Evolutionary conservation across 495 filamentous ascomycete genomes (phyloP), one percentile per base, ranked within the genome.

Genomic region (Ramalina intermedia): DNA sequence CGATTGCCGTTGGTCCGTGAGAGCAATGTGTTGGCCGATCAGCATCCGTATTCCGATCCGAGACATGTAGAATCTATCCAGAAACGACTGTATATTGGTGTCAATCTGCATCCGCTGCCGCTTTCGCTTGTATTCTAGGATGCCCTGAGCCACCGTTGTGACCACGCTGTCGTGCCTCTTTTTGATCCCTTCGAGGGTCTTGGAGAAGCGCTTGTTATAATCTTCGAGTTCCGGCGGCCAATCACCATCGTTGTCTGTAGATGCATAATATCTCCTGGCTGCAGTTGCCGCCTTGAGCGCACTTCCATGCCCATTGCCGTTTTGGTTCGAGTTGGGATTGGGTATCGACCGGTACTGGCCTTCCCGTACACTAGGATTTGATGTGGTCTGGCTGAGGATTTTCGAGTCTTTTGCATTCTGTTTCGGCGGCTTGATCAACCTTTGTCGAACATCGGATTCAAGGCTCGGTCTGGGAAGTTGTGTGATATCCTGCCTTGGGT

Each of bases 1-100:
- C 54, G 84, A 76, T 54, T 89, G 80, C 48, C 80, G 83, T 70
- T 94, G 87, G 59, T 96, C 89, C 17, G 89, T 94, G 46, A 98
- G 72, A 50, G 91, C 93, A 50, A 98, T 91, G 66, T 98, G 91
- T 63, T 98, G 91, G 27, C 91, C 91, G 47, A 98, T 95, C 13
- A 98, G 76, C 91, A 98, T 98, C 52, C 91, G 85, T 47, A 98
- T 98, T 54, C 91, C 91, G 54, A 98, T 98, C n/a, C 91, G 87
- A 33, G 87, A 95, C 91, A 98, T 98, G 70, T 98, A 98, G 62
- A 98, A 98, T 44, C 91, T 84, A 67, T 98, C 91, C 48, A 98
- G 79, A 68, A 98, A 98, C 44, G 82, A 78, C 61, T 98, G 91
- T 44, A 98, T 94, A 47, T 87, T 91, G 48, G 86, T 81, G 67